Conservation (phyloP, 108 stramenopile species). For the Discostella pseudostelligera region DNA sequence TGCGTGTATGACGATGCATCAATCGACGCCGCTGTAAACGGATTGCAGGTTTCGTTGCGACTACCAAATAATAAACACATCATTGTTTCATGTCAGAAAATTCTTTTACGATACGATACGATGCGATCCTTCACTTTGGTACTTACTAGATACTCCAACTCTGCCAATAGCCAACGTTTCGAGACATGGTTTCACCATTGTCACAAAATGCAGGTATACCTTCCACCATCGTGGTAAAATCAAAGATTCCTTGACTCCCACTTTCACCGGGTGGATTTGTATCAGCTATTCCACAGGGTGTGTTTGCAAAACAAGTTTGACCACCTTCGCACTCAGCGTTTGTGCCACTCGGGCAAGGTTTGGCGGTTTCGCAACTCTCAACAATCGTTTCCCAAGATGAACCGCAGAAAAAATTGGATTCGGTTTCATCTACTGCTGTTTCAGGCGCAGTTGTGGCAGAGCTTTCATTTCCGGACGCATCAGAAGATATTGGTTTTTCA, state of each 20-base stretch:
- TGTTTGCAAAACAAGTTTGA: constrained; percentile 40
- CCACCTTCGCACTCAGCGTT: constrained; percentile 35
- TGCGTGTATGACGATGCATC: constrained; percentile 52
- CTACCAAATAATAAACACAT: not conserved
- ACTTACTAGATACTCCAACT: constrained; percentile 51
- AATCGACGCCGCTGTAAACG: constrained; percentile 32
- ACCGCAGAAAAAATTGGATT: constrained; percentile 45
- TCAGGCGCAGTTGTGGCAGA: not conserved
- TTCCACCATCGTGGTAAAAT: constrained; percentile 40
- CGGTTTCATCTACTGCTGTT: constrained; percentile 14
- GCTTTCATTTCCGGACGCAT: not conserved
- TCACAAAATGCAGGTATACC: constrained; percentile 28
- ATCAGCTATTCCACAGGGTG: constrained; percentile 19
- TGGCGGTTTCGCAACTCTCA: constrained; percentile 32
- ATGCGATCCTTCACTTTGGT: not conserved
- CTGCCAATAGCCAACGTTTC: constrained; percentile 51
- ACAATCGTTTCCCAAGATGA: constrained; percentile 30
- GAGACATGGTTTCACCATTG: constrained; percentile 27
- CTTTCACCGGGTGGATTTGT: constrained; percentile 8
- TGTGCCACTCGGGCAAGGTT: constrained; percentile 42
- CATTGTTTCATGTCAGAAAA: not conserved
- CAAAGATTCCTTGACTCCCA: constrained; percentile 5
- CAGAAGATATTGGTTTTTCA: not conserved
- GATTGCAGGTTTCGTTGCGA: constrained; percentile 38
- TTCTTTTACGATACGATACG: not conserved